Evolutionary conservation across 495 filamentous ascomycete species (phyloP), one percentile per base, ranked within the genome.

Genomic region (Tirmania nivea): DNA sequence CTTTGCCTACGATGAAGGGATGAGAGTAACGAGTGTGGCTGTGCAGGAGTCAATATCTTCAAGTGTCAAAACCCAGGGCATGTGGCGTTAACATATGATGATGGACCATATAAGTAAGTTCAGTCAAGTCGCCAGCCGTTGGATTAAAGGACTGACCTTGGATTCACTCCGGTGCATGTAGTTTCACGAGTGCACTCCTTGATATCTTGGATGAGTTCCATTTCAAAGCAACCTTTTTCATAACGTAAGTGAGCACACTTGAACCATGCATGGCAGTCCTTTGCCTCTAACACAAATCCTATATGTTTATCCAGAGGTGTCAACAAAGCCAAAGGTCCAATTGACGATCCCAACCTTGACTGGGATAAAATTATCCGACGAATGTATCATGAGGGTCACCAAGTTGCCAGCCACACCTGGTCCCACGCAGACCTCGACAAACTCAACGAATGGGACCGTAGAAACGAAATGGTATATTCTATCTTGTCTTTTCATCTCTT

Each of bases 351-450:
- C 0, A 61, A 65, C 6, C 71, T 71, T 20, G 72, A 72, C 2
- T 84, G 77, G 69, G 70, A 70, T 17, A 61, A 69, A 9, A 69
- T 85, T 37, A 81, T 90, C 48, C 63, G 76, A 69, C 79, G 83
- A 56, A 85, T 80, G 80, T 65, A 71, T 56, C 66, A 66, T 47
- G 72, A 71, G 51, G 84, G 84, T n/a, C 86, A 93, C 62, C 86
- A 90, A 63, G 70, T 93, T 52, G 85, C 80, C 34, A 82, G 78
- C 59, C 86, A 93, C 59, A 90, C 83, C 1, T 93, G 84, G 84
- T 83, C 80, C 39, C 86, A 93, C 59, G 69, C 79, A 68, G 73
- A 86, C 71, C 67, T 86, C 58, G 72, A 73, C 66, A 72, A 74
- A 61, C 63, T 78, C 63, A 69, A 74, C 51, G 56, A 75, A 51